Base-by-base conservation (phyloP, 2,329 filamentous ascomycete genomes). In the Meredithiella fracta region DNA sequence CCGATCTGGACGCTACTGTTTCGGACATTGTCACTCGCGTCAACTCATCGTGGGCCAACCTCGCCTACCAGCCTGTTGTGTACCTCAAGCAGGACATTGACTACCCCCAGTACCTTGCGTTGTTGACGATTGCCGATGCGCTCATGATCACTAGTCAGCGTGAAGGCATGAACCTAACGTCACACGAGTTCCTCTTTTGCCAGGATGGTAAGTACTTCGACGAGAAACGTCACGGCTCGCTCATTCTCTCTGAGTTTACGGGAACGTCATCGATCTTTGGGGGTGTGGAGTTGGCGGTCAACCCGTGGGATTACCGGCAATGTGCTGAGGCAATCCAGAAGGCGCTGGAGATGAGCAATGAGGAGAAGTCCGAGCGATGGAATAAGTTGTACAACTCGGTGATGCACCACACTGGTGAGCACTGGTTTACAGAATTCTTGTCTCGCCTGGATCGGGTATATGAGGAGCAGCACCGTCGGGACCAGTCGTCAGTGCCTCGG, bases 81-180 rank as follows among this genome's bases (percentile, higher is more conserved):
- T 96, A 96, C 67, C 73, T 97, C 54, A 90, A 94, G 68, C 91
- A 97, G 67, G 91, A 97, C 63, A 92, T 97, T 59, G 83, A 86
- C 58, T 95, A 94, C 65, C 75, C 86, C 0, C 90, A 96, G 65
- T 97, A 96, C 64, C 77, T 97, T n/a, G 91, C 90, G 1, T 73
- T 97, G 6, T 76, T 96, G 50, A 88, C 87, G 2, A 83, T 94
- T 54, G 92, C 91, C 1, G 90, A 97, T 69, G 86, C 85, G 2
- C 73, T 97, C 52, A 92, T 96, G 79, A 92, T 97, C 64, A 94
- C 91, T 1, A 94, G 88, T 65, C 81, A 97, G 63, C 87, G 92
- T 54, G 91, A 97, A 67, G 91, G 91, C 60, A 97, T 97, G 92
- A 97, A 96, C 66, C 70, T 97, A 56, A 96, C 91, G 0, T 90